A percentile compares a stretch with the other conserved stretches of the same genome.
phyloP scores from a whole-genome alignment of 345 rosid species.

The Camelina hispida region DNA sequence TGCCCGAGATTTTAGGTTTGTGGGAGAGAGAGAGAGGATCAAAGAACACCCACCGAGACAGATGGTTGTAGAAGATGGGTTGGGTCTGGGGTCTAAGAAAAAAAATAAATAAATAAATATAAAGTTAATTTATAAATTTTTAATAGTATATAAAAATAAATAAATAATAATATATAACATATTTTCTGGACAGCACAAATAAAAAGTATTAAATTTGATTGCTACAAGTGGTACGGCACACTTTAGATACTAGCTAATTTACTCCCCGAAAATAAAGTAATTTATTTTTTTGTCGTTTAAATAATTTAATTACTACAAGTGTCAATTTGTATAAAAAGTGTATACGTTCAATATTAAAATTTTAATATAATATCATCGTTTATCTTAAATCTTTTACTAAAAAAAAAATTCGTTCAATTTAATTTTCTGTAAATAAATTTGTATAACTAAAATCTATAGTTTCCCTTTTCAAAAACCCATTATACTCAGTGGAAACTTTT shows the following conservation, averaged over 20 bases:
- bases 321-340: neutral
- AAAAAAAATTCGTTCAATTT: neutral
- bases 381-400: no score
- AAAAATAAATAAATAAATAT: neutral
- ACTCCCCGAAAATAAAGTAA: neutral
- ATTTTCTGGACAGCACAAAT: neutral
- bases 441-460: neutral
- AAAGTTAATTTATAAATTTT: neutral
- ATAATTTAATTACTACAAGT: no score
- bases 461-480: no score
- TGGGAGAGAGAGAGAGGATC: slow-evolving; percentile 27
- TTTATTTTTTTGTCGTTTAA: neutral
- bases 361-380: no score
- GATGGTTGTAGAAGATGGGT: slow-evolving; percentile 44
- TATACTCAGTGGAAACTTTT: neutral
- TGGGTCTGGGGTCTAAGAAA: slow-evolving; percentile 42
- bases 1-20: slow-evolving; percentile 44
- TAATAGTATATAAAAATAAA: no score
- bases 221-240: slow-evolving; percentile 22
- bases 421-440: neutral
- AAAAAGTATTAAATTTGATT: neutral
- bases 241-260: neutral
- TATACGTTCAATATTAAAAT: no score
- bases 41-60: slow-evolving; percentile 39
- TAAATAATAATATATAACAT: no score